phyloP scores from a whole-genome alignment of 306 rosid species.

The Prunus padus region DNA sequence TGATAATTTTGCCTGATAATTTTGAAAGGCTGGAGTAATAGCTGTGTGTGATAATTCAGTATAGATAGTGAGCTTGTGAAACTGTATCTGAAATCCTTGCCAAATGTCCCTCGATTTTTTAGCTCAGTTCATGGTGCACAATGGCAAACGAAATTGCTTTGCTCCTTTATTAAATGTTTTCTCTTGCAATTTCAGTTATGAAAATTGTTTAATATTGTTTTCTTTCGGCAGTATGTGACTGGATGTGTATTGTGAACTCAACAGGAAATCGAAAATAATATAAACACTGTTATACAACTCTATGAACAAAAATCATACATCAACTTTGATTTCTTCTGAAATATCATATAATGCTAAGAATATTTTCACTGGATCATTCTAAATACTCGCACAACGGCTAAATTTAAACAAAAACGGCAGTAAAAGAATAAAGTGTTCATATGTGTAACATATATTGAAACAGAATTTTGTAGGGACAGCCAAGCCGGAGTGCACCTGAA shows the following conservation, averaged over 20 bases:
- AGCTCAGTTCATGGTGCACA: neutral
- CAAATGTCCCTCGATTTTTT: conserved; percentile 3
- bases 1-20: conserved; percentile 1
- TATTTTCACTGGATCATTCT: conserved; percentile 32
- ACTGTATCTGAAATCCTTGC: neutral
- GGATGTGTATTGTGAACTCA: neutral
- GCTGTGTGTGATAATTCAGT: conserved; percentile 7
- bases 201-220: neutral
- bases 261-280: neutral
- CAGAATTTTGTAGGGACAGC: conserved; percentile 18
- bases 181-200: no score
- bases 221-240: neutral
- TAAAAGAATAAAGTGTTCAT: conserved; percentile 15
- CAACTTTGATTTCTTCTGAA: conserved; percentile 24
- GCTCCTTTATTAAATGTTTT: no score
- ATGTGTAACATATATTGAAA: conserved; percentile 12
- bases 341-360: conserved; percentile 26
- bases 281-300: conserved; percentile 1
- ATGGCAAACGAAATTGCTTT: neutral
- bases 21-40: neutral
- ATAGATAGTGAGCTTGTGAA: neutral
- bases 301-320: conserved; percentile 9
- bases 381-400: conserved; percentile 22
- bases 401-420: conserved; percentile 21
- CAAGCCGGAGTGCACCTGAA: conserved; percentile 26